Evolutionary conservation across 495 filamentous ascomycete genomes (phyloP).

Genomic region (Apodospora peruviana): DNA sequence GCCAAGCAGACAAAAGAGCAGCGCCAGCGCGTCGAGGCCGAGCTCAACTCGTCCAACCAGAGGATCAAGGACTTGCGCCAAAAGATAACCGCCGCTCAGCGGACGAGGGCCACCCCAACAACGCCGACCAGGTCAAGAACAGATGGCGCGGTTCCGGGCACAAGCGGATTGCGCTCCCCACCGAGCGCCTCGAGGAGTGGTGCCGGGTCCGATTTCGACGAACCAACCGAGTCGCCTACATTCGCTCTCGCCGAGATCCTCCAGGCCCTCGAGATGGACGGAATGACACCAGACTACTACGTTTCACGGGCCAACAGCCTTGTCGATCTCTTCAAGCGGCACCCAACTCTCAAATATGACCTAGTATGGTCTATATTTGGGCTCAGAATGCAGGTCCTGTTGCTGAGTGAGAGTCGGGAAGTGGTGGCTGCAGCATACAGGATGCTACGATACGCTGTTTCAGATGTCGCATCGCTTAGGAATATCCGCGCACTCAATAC

Average conservation of each 20-base stretch:
- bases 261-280: conserved; percentile 78
- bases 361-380: conserved; percentile 93
- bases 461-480: conserved; percentile 80
- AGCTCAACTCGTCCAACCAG: conserved; percentile 84
- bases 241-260: conserved; percentile 84
- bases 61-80: conserved; percentile 78
- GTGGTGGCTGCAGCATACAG: conserved; percentile 93
- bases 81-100: conserved; percentile 66
- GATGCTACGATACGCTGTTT: conserved; percentile 88
- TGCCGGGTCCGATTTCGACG: conserved; percentile 52
- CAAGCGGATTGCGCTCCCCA: conserved; percentile 61
- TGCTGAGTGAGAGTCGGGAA: conserved; percentile 90
- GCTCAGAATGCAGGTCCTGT: conserved; percentile 85
- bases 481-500: conserved; percentile 84
- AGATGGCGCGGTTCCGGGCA: conserved; percentile 52
- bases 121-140: conserved; percentile 65
- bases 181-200: conserved; percentile 51
- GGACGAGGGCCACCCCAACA: conserved; percentile 58
- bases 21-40: conserved; percentile 76
- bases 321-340: conserved; percentile 85
- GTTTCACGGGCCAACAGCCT: conserved; percentile 85
- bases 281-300: conserved; percentile 89
- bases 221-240: conserved; percentile 82
- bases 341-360: conserved; percentile 93
- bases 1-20: conserved; percentile 94